Base-by-base conservation (phyloP, 2,329 filamentous ascomycete genomes). In the Colletotrichum acutatum region DNA sequence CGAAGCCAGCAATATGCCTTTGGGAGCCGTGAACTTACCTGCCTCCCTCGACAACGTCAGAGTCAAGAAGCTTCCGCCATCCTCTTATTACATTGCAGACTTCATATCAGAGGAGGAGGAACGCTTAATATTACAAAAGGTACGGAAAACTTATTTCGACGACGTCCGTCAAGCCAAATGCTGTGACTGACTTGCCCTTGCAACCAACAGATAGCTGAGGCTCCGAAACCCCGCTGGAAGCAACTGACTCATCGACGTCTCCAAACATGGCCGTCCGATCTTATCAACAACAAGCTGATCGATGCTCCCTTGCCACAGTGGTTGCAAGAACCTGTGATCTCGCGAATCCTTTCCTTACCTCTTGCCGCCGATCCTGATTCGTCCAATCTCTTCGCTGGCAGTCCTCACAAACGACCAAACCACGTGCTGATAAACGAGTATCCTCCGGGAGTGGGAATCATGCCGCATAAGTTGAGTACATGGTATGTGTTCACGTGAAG, bases 351-450 rank as follows among this genome's bases (percentile, higher is more conserved):
- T 26, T 87, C 88, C n/a, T 82, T 90, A 42, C 85, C 85, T 26
- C 69, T 72, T 24, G 60, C 71, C 34, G 22, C 74, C 68, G 66
- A 66, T 53, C 14, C 62, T 67, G 75, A 76, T 19, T 59, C 67
- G 62, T 74, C 76, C 58, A 83, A 89, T 76, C 81, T 92, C 7
- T 92, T 92, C 77, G 80, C 82, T 22, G 80, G 86, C 24, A 94
- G 95, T 63, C 94, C 94, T 5, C 95, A 98, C 79, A 78, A 85
- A 22, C 87, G 86, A 4, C 94, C 96, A 3, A 99, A 98, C 78
- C 97, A 98, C 83, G 94, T 97, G 58, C 87, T 98, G 49, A 91
- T 98, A 77, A 99, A 99, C 79, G 95, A 98, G 81, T 99, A 98
- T 81, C 87, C 88, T 1, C 91, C 94, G 0, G 94, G 94, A 2